These are phyloP conservation scores for Drechslerella stenobrocha DNA, from an alignment of 2,329 filamentous ascomycete genomes.

Conservation along the genomic window DNA sequence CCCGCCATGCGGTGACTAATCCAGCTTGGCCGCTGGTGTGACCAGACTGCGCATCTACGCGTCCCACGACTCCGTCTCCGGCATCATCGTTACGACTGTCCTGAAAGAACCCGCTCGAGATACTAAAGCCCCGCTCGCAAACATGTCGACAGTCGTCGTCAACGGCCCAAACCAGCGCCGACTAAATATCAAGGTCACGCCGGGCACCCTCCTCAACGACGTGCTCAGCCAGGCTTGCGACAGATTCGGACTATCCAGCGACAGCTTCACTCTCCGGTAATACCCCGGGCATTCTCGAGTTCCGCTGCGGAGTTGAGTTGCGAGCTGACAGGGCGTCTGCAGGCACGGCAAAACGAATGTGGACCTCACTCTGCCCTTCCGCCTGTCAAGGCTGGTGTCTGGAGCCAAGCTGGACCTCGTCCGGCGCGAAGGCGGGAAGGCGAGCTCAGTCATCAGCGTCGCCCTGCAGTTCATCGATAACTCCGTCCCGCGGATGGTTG, in stretches of 20 bases:
- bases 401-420: constrained; percentile 94
- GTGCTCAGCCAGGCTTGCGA: constrained; percentile 83
- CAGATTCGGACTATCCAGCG: constrained; percentile 73
- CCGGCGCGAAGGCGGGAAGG: constrained; percentile 62
- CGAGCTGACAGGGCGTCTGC: constrained; percentile 3
- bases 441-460: constrained; percentile 83
- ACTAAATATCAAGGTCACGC: constrained; percentile 78
- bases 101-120: too few species aligned
- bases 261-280: constrained; percentile 62
- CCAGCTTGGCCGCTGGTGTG: too few species aligned
- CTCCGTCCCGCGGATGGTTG: constrained; percentile 69
- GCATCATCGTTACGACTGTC: background rate
- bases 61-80: background rate
- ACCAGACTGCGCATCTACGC: background rate
- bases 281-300: constrained; percentile 1
- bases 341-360: constrained; percentile 82
- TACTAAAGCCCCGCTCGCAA: too few species aligned
- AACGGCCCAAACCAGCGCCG: constrained; percentile 66
- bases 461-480: constrained; percentile 70
- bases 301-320: background rate
- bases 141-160: constrained; percentile 39
- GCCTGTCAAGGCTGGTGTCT: constrained; percentile 76
- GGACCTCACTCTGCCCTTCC: constrained; percentile 81
- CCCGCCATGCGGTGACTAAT: constrained; percentile 6
- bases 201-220: constrained; percentile 78